phyloP scores from a whole-genome alignment of 2,329 filamentous ascomycete species.

The Trichocomaceae sp. region DNA sequence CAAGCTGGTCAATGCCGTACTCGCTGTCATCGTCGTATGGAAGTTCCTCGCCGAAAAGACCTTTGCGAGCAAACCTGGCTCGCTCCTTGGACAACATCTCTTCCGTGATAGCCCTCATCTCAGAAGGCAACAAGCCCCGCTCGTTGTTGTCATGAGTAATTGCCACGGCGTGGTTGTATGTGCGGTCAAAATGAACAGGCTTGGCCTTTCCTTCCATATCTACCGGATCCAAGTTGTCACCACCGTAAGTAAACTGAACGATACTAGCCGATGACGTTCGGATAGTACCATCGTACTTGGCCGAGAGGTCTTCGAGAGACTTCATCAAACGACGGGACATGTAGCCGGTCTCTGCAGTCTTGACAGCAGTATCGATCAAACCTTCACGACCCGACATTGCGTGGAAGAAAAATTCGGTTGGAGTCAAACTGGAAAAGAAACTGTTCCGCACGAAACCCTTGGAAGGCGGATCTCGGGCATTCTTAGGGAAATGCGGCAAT shows the following conservation, averaged over 20 bases:
- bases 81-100: constrained; percentile 63
- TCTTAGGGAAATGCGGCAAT: constrained; percentile 91
- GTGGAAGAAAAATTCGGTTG: constrained; percentile 95
- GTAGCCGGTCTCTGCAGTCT: constrained; percentile 97
- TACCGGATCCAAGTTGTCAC: constrained; percentile 89
- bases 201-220: constrained; percentile 95
- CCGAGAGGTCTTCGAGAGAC: constrained; percentile 88
- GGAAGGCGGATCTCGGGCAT: constrained; percentile 80
- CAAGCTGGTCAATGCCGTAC: constrained; percentile 65
- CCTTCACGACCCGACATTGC: constrained; percentile 98
- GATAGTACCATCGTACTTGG: constrained; percentile 89
- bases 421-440: constrained; percentile 86
- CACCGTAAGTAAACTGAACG: constrained; percentile 96
- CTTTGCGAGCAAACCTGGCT: constrained; percentile 55
- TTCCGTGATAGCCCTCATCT: constrained; percentile 64
- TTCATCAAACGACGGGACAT: constrained; percentile 99
- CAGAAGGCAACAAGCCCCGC: constrained; percentile 62
- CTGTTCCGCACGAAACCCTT: constrained; percentile 97
- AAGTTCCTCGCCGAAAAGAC: constrained; percentile 57
- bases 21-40: constrained; percentile 65
- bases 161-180: constrained; percentile 72
- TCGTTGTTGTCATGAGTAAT: constrained; percentile 76
- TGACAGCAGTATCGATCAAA: constrained; percentile 96
- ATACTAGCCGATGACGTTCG: constrained; percentile 81
- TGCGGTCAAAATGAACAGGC: constrained; percentile 86